Percentiles rank a stretch among this genome's conserved stretches.
These are phyloP conservation scores for Penicillium fuscoglaucum DNA, from an alignment of 2,329 filamentous ascomycete species.

Conservation along the genomic window DNA sequence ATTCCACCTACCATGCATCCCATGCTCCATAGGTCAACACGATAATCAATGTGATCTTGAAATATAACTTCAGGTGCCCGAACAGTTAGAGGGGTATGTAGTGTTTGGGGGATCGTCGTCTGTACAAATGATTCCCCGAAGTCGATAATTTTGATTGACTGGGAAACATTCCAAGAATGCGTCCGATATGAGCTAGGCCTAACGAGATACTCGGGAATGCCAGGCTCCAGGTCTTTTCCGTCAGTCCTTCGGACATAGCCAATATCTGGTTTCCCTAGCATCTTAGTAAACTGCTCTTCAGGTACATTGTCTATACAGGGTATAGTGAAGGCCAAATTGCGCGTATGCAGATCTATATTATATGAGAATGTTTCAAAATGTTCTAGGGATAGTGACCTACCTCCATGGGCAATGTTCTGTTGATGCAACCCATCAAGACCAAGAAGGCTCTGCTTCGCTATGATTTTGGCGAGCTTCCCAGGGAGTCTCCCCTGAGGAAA, in stretches of 20 bases:
- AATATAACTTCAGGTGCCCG: conserved; percentile 44
- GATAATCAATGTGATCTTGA: conserved; percentile 36
- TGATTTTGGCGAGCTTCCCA: conserved; percentile 43
- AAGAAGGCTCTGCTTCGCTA: conserved; percentile 43
- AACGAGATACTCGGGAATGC: conserved; percentile 30
- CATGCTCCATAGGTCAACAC: conserved; percentile 43
- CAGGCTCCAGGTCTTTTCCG: conserved; percentile 22
- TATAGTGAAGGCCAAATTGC: conserved; percentile 31
- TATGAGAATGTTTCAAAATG: conserved; percentile 7
- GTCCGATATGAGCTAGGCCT: conserved; percentile 16
- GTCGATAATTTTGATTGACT: conserved; percentile 38
- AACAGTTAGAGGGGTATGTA: conserved; percentile 39
- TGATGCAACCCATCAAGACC: conserved; percentile 44
- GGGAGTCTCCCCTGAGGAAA: conserved; percentile 42
- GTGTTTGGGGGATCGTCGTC: conserved; percentile 23
- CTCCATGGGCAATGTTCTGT: conserved; percentile 44
- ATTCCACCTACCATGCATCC: conserved; percentile 26
- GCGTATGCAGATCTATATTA: conserved; percentile 29
- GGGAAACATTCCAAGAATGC: conserved; percentile 14
- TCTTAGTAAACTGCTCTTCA: conserved; percentile 23
- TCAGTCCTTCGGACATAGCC: conserved; percentile 26
- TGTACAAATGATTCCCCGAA: conserved; percentile 41
- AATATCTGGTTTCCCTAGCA: conserved; percentile 30
- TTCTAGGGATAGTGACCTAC: conserved; percentile 18
- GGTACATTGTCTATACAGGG: conserved; percentile 15